phyloP scores from a whole-genome alignment of 2,329 filamentous ascomycete genomes.

The Diplocarpon mali region DNA sequence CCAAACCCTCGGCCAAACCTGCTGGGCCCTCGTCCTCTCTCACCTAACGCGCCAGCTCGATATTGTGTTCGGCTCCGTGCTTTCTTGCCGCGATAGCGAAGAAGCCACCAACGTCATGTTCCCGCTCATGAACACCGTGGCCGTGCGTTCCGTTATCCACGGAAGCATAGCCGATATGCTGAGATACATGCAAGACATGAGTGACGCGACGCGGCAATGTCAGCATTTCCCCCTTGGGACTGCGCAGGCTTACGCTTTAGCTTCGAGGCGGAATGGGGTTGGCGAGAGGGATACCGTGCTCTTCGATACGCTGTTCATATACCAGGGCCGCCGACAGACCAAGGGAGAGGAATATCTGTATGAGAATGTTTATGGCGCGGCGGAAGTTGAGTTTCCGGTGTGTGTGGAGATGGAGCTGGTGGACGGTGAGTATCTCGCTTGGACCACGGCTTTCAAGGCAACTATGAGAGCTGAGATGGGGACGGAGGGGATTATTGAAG shows the following conservation, averaged over 20 bases:
- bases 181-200: constrained; percentile 60
- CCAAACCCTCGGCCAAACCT: constrained; percentile 65
- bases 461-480: constrained; percentile 37
- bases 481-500: constrained; percentile 40
- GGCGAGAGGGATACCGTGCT: constrained; percentile 30
- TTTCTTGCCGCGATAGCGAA: constrained; percentile 74
- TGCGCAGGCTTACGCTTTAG: constrained; percentile 42
- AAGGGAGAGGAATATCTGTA: constrained; percentile 15
- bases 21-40: constrained; percentile 63
- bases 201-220: constrained; percentile 53
- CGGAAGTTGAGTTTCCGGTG: constrained; percentile 69
- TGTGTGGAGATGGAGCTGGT: constrained; percentile 69
- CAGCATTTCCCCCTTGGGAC: constrained; percentile 71
- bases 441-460: constrained; percentile 62
- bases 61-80: constrained; percentile 69
- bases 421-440: constrained; percentile 40
- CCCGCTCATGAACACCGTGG: constrained; percentile 86
- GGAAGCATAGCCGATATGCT: constrained; percentile 55
- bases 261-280: constrained; percentile 13
- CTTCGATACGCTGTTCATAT: constrained; percentile 57
- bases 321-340: constrained; percentile 39
- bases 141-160: constrained; percentile 61
- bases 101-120: constrained; percentile 60
- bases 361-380: constrained; percentile 34
- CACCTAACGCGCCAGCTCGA: constrained; percentile 54